These are phyloP conservation scores for Pythium sukuiense DNA, from an alignment of 352 stramenopile genomes.

Conservation along the genomic window DNA sequence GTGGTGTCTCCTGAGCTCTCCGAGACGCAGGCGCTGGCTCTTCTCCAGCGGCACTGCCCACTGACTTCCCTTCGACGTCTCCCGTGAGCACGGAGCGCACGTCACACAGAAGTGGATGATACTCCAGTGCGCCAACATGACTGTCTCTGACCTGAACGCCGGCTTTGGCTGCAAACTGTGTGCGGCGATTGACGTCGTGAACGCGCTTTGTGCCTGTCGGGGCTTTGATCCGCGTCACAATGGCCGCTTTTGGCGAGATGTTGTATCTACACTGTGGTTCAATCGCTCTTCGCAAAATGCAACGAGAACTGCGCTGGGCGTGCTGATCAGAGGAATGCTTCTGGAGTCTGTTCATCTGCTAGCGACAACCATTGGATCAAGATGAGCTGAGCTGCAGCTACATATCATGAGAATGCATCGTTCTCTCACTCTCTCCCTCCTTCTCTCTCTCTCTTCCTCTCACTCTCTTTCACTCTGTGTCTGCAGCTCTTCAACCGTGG, in stretches of 20 bases:
- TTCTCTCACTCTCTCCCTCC: no score
- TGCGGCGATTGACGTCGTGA: slow-evolving; percentile 8
- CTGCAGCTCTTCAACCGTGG: no score
- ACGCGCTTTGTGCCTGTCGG: slow-evolving; percentile 2
- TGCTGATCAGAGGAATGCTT: no score
- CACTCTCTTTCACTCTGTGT: no score
- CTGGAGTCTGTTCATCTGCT: no score
- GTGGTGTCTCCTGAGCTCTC: neutral
- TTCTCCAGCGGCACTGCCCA: neutral
- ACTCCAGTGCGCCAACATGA: neutral
- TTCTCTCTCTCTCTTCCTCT: no score
- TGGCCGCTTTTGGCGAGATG: slow-evolving; percentile 3
- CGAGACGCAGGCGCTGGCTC: neutral
- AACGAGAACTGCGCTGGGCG: no score
- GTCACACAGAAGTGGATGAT: slow-evolving; percentile 7
- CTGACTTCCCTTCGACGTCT: neutral
- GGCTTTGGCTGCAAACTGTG: slow-evolving; percentile 5
- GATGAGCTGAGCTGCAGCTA: no score
- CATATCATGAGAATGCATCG: no score
- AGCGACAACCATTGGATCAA: no score
- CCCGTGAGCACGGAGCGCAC: neutral
- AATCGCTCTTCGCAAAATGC: neutral
- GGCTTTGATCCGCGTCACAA: slow-evolving; percentile 3
- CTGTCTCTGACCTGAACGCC: neutral
- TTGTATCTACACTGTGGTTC: neutral